Percentiles rank a stretch among this genome's conserved stretches.
phyloP scores from a whole-genome alignment of 2,329 filamentous ascomycete genomes.

The Apiospora rasikravindrae region DNA sequence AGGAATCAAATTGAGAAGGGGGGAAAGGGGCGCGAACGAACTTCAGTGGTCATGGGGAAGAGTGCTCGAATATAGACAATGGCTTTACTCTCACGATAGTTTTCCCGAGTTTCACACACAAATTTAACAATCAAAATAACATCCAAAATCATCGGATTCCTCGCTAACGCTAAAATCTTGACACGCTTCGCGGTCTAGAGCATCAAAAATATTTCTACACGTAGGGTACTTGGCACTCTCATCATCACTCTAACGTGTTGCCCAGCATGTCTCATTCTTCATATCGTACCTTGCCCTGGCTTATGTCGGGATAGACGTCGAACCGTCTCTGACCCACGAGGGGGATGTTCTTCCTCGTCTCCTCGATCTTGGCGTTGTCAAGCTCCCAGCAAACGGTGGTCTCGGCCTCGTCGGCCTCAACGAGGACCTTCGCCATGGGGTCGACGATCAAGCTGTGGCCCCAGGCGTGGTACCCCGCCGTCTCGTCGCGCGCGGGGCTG shows the following conservation, averaged over 20 bases:
- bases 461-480: slow-evolving; percentile 84
- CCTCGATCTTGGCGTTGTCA: slow-evolving; percentile 69
- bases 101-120: background rate
- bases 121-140: background rate
- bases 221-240: background rate
- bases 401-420: slow-evolving; percentile 79
- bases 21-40: background rate
- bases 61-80: background rate
- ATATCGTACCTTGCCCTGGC: slow-evolving; percentile 56
- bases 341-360: slow-evolving; percentile 82
- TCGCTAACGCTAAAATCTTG: background rate
- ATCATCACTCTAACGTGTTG: background rate
- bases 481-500: slow-evolving; percentile 82
- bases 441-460: slow-evolving; percentile 90
- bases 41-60: background rate
- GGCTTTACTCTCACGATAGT: background rate
- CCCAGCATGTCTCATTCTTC: slow-evolving; percentile 30
- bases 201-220: background rate
- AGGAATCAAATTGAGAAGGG: slow-evolving; percentile 18
- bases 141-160: background rate
- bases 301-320: slow-evolving; percentile 94
- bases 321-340: slow-evolving; percentile 85
- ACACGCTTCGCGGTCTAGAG: background rate
- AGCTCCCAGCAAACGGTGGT: slow-evolving; percentile 77
- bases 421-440: slow-evolving; percentile 83